Percentiles rank a stretch among this genome's conserved stretches.
These are phyloP conservation scores for Sutorius australiensis DNA, from an alignment of 768 basidiomycete species.

Conservation along the genomic window DNA sequence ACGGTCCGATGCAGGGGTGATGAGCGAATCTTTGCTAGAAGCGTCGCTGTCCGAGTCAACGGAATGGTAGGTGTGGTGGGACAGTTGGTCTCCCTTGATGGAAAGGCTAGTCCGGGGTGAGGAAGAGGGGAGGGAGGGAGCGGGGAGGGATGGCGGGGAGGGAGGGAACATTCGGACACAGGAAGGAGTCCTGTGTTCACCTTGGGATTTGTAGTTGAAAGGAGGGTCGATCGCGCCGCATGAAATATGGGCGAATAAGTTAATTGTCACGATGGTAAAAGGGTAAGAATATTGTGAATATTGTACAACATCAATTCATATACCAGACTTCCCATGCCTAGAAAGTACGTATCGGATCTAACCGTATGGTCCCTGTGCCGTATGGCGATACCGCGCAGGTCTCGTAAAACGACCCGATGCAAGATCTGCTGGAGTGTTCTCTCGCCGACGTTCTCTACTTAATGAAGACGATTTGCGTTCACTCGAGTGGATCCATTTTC, in stretches of 20 bases:
- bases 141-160: background rate
- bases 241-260: conserved; percentile 1
- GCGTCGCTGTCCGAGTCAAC: conserved; percentile 14
- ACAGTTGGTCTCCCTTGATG: background rate
- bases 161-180: background rate
- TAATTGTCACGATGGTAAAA: background rate
- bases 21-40: conserved; percentile 5
- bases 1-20: background rate
- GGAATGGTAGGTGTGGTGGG: background rate
- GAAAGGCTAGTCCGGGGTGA: background rate
- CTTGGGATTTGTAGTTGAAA: conserved; percentile 11
- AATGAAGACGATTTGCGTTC: no score
- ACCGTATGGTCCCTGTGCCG: no score
- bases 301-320: background rate
- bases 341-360: no score
- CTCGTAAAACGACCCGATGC: no score
- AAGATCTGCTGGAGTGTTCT: no score
- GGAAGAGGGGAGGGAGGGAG: background rate
- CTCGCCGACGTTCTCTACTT: no score
- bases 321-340: background rate
- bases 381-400: no score
- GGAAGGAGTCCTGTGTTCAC: no score
- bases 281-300: no score
- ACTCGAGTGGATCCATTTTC: no score
- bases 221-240: background rate